Base-by-base conservation (phyloP, 2,329 filamentous ascomycete genomes). In the Metarhizium guizhouense region DNA sequence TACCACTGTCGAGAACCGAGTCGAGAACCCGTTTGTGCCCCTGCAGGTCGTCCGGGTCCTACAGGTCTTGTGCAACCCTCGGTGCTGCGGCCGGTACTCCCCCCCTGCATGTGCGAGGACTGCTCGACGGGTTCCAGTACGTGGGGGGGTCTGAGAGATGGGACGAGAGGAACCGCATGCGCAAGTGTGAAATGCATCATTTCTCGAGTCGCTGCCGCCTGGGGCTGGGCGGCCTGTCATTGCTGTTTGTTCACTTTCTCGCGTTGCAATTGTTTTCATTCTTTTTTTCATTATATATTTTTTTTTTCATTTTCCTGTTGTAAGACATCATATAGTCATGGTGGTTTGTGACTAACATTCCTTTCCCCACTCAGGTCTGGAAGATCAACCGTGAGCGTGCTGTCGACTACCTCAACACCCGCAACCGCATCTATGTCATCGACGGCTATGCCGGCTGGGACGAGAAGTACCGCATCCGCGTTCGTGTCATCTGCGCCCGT, bases 371-470 rank as follows among this genome's bases (percentile, higher is more conserved):
- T 53, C 65, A 99, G 94, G 93, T 97, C 73, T 99, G 94, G 94
- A 90, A 91, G 70, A 99, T 99, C 79, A 99, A 99, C 85, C 87
- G 94, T 67, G 94, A 99, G 76, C 92, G 94, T 79, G 94, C 94
- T 59, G 85, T 99, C 73, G 94, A 99, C 79, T 99, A 99, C 79
- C 86, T 99, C 67, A 99, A 99, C 84, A 99, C 94, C 62, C 85
- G 94, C 68, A 96, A 95, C 74, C 90, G 94, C 70, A 97, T 99
- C 79, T 99, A 99, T 75, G 94, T 99, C 63, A 82, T 99, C 63
- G 94, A 99, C 73, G 94, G 94, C 62, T 99, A 87, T 72, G 94
- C 94, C 64, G 94, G 94, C 73, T 99, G 94, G 94, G 94, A 99
- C 67, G 87, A 95, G 80, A 92, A 94, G 74, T 99, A 99, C 82